Base-by-base conservation (phyloP, 495 filamentous ascomycete genomes). In the Penicillium verhagenii region DNA sequence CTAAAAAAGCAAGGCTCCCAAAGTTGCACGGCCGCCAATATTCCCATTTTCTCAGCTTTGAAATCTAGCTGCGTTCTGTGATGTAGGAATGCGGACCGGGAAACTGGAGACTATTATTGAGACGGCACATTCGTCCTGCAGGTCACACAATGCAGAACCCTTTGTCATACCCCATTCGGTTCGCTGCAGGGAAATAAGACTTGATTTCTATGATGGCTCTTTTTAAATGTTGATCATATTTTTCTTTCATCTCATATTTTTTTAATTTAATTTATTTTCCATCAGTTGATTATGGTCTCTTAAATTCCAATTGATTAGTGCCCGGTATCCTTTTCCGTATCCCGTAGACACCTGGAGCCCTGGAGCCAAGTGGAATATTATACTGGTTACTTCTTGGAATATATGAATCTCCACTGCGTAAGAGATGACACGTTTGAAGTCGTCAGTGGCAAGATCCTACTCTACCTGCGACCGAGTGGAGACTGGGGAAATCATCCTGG, bases 381-480 rank as follows among this genome's bases (percentile, higher is more conserved):
- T 2, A 35, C 31, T 35, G 31, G 31, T 35, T 6, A 8, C 31
- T 35, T 18, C n/a, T 39, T 39, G 28, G 6, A 31, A 13, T 13
- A 31, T 6, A 13, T 31, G 13, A 13, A 31, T 6, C 6, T 31
- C 13, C 28, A 6, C 28, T 13, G 13, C 37, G 37, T 39, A 39
- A 39, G 53, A 57, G n/a, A 52, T 45, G 53, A 59, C 51, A 52
- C 46, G 31, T 46, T 50, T 42, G n/a, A 16, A 28, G 39, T 26
- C 28, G 29, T 23, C 29, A 40, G 57, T 60, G 60, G 58, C 64
- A 55, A 63, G 52, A 38, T 25, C 25, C 11, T 44, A 64, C 57
- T 67, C 20, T 55, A 67, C 9, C 37, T 56, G 64, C 61, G 58
- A 67, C 64, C 19, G 50, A 51, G 44, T 47, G 26, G 33, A 38